These are phyloP conservation scores for Thecaphora thlaspeos DNA, from an alignment of 1,284 basidiomycete species.

Conservation along the genomic window DNA sequence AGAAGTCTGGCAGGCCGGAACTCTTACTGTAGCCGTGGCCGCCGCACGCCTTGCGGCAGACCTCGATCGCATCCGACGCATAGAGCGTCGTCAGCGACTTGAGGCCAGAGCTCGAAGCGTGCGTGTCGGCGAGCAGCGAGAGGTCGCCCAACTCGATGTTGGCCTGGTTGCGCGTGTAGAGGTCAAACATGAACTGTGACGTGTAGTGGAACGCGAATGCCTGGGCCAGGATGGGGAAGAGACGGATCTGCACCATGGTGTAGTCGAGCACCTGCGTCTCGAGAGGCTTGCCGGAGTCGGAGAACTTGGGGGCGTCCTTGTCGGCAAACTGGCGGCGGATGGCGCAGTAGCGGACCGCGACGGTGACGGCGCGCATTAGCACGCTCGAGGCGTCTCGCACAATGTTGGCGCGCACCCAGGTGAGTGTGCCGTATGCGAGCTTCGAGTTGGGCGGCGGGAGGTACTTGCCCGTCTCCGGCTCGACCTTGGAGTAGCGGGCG, in stretches of 20 bases:
- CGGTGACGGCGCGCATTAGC: constrained; percentile 56
- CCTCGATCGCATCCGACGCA: constrained; percentile 58
- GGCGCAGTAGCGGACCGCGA: constrained; percentile 59
- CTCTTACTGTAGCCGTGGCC: constrained; percentile 58
- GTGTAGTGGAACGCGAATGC: constrained; percentile 60
- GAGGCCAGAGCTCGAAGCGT: constrained; percentile 57
- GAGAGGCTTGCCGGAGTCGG: constrained; percentile 51
- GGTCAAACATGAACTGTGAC: constrained; percentile 55
- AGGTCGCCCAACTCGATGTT: constrained; percentile 57
- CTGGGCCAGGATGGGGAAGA: constrained; percentile 59
- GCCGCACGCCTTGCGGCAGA: constrained; percentile 58
- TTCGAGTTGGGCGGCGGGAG: constrained; percentile 40
- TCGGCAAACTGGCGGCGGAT: constrained; percentile 59
- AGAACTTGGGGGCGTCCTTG: constrained; percentile 56
- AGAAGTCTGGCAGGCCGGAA: constrained; percentile 49
- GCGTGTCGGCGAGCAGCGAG: constrained; percentile 58
- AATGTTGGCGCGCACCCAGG: constrained; percentile 57
- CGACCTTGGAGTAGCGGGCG: constrained; percentile 57
- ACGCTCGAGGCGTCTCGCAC: constrained; percentile 56
- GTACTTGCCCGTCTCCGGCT: constrained; percentile 46
- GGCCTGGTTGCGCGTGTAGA: constrained; percentile 56
- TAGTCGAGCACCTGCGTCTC: constrained; percentile 60
- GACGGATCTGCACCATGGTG: constrained; percentile 58
- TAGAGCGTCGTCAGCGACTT: constrained; percentile 58
- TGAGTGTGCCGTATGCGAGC: constrained; percentile 45